Evolutionary conservation across 2,329 filamentous ascomycete genomes (phyloP), one percentile per base, ranked within the genome.

Genomic region (Sporothrix schenckii): DNA sequence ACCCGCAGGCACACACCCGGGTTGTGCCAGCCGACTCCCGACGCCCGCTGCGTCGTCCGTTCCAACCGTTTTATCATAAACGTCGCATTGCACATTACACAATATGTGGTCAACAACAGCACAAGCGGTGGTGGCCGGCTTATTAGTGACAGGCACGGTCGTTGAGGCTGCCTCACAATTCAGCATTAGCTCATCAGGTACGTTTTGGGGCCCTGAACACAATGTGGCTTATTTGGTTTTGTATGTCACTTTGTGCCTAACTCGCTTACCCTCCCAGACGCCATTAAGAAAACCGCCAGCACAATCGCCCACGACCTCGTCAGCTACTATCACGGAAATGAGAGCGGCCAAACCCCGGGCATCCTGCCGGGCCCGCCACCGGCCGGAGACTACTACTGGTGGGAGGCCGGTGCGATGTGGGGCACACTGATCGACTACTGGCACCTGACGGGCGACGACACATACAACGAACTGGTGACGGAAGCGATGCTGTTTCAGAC

Each of bases 391-490:
- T 80, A 80, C 74, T 79, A 78, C 72, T 80, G 77, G 77, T 79
- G 75, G 75, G 72, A 77, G 24, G 75, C 71, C 9, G 78, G 75
- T 41, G 73, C 74, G 3, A 72, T 79, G 71, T 77, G 75, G 74
- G 76, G 76, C 13, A 75, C 77, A 3, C 72, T 80, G 61, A 76
- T 83, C 70, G 80, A 82, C 72, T 82, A 82, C 72, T 80, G 78
- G 75, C 76, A 77, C 39, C 73, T 77, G 24, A 82, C 80, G 0
- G 79, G 80, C 21, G 86, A 89, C 76, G 74, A 76, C 3, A 82
- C 80, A 19, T 88, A 87, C 78, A 86, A 87, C 74, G 77, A 80
- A 9, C 76, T 83, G 13, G 78, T 82, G 6, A 80, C 77, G n/a
- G 76, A 84, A 73, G 84, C 80, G 1, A 75, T 87, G 61, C 75